These are phyloP conservation scores for Alternaria arbusti DNA, from an alignment of 2,329 filamentous ascomycete genomes.

Conservation along the genomic window DNA sequence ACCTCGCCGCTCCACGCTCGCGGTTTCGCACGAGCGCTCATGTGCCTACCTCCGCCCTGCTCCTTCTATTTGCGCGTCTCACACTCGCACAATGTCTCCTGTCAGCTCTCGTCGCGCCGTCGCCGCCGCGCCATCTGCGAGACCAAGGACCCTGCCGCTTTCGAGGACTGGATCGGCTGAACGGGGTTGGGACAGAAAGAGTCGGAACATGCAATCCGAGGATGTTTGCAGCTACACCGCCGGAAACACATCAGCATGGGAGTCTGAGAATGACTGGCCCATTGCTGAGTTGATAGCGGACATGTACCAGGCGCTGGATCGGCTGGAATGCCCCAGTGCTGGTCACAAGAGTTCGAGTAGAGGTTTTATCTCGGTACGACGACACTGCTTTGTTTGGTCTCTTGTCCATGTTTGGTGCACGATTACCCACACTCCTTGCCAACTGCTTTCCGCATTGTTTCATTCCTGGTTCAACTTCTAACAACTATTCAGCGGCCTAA, in stretches of 20 bases:
- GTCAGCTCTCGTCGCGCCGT: conserved; percentile 41
- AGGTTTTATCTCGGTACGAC: conserved; percentile 43
- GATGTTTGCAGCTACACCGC: conserved; percentile 18
- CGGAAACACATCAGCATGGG: conserved; percentile 25
- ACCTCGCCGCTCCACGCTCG: conserved; percentile 25
- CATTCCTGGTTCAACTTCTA: conserved; percentile 22
- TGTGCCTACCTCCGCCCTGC: conserved; percentile 46
- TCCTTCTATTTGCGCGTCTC: conserved; percentile 46
- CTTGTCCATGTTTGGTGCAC: conserved; percentile 26
- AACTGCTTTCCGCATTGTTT: conserved; percentile 6
- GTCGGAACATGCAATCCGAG: conserved; percentile 2
- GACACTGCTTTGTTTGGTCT: conserved; percentile 33
- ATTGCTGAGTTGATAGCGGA: conserved; percentile 32
- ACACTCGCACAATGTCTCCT: conserved; percentile 43
- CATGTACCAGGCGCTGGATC: conserved; percentile 36
- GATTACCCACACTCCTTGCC: conserved; percentile 9
- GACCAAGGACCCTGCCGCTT: conserved; percentile 42
- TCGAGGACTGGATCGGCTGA: conserved; percentile 46
- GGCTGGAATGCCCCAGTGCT: conserved; percentile 36
- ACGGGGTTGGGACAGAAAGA: conserved; percentile 21
- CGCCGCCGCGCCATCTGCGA: conserved; percentile 42
- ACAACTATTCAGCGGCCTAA: conserved; percentile 33
- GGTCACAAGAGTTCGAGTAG: conserved; percentile 23
- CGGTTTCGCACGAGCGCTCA: conserved; percentile 43
- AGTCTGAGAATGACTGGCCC: conserved; percentile 33